A percentile compares a stretch with the other conserved stretches of the same genome.
Conservation (phyloP, 164 flowering plant species). For the Nelumbo lutea region DNA sequence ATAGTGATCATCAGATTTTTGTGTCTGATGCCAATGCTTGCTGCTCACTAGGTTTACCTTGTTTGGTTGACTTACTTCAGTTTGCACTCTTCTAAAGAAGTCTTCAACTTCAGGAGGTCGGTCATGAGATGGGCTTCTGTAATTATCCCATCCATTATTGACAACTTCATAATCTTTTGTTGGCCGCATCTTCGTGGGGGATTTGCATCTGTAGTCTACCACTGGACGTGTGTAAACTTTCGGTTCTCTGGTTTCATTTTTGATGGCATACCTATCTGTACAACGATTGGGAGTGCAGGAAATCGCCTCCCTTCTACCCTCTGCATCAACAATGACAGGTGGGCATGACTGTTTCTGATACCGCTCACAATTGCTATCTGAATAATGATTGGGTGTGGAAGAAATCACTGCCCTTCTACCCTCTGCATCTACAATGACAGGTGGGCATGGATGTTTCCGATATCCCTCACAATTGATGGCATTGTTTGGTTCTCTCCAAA, state of each 20-base stretch:
- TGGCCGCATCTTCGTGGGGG: conserved; percentile 10
- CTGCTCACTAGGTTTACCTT: conserved; percentile 9
- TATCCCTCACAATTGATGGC: conserved; percentile 9
- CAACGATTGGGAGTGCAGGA: conserved; percentile 8
- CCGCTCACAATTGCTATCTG: conserved; percentile 12
- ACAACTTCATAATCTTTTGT: conserved; percentile 9
- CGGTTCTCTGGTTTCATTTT: conserved; percentile 24
- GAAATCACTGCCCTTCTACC: neutral
- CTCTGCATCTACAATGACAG: conserved; percentile 17
- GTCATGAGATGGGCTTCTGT: conserved; percentile 16
- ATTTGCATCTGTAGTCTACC: conserved; percentile 3
- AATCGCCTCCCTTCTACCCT: conserved; percentile 30
- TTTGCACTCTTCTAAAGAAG: conserved; percentile 24
- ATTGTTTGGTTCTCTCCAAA: conserved; percentile 17
- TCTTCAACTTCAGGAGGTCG: conserved; percentile 27
- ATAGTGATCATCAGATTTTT: neutral
- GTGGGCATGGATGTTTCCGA: conserved; percentile 27
- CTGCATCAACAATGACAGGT: conserved; percentile 35
- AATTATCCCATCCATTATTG: conserved; percentile 10
- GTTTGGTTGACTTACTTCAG: conserved; percentile 23
- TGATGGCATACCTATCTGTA: conserved; percentile 9
- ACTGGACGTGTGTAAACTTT: conserved; percentile 15
- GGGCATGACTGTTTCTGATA: conserved; percentile 23
- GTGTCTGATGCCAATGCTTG: conserved; percentile 21
- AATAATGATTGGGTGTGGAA: conserved; percentile 2